Conservation (phyloP, 139 green algal genomes). For the Picochlorum sp. region DNA sequence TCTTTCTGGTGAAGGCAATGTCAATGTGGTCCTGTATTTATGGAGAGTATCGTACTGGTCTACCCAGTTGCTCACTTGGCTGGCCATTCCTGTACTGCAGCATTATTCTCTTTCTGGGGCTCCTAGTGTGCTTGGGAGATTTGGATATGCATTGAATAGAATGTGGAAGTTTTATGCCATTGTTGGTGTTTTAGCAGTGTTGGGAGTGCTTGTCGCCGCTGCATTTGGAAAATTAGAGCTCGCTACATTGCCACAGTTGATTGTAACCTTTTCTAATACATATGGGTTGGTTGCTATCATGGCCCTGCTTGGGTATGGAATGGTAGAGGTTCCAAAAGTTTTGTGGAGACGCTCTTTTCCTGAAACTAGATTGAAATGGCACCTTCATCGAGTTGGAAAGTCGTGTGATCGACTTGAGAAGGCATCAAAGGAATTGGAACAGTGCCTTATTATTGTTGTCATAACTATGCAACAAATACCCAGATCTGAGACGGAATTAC, state of each 20-base stretch:
- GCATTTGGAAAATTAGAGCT: slow-evolving; percentile 34
- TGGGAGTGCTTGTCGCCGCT: slow-evolving; percentile 47
- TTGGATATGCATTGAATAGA: slow-evolving; percentile 46
- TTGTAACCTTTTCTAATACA: slow-evolving; percentile 74
- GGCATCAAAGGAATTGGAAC: slow-evolving; percentile 28
- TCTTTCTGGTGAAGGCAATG: slow-evolving; percentile 8
- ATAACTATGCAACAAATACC: slow-evolving; percentile 57
- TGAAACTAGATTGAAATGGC: slow-evolving; percentile 32
- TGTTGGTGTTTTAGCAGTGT: slow-evolving; percentile 44
- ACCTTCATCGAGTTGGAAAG: slow-evolving; percentile 29
- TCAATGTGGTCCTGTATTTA: slow-evolving; percentile 35
- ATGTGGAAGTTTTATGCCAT: slow-evolving; percentile 69
- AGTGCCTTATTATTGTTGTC: slow-evolving; percentile 34
- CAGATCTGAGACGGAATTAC: slow-evolving; percentile 51
- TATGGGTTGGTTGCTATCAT: slow-evolving; percentile 74
- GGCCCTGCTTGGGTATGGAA: slow-evolving; percentile 77
- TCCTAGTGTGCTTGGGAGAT: slow-evolving; percentile 58
- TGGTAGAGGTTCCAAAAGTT: slow-evolving; percentile 75
- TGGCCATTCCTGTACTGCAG: slow-evolving; percentile 77
- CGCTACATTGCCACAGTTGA: slow-evolving; percentile 42
- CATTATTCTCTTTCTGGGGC: slow-evolving; percentile 78
- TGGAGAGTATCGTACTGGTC: slow-evolving; percentile 73
- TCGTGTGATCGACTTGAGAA: slow-evolving; percentile 44
- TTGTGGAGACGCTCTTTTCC: slow-evolving; percentile 62
- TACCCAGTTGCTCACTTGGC: slow-evolving; percentile 75